Percentiles rank a stretch among this genome's conserved stretches.
These are phyloP conservation scores for Tetraselmis chui DNA, from an alignment of 139 green algal species.

Conservation along the genomic window DNA sequence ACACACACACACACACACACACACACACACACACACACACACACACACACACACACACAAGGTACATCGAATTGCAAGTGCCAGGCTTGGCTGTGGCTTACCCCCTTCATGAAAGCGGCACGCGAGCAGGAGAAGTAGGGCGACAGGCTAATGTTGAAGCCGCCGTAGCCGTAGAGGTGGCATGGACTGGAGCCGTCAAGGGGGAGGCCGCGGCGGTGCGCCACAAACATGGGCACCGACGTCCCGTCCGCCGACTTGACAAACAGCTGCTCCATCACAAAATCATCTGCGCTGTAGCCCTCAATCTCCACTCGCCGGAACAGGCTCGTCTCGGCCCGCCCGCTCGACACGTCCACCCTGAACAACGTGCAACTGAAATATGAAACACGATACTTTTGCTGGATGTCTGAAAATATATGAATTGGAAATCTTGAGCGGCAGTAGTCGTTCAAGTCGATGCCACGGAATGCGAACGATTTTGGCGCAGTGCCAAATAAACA, in stretches of 20 bases:
- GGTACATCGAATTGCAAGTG: too few relatives aligned
- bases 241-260: constrained; percentile 74
- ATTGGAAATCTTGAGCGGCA: too few relatives aligned
- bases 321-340: constrained; percentile 31
- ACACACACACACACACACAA: too few relatives aligned
- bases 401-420: too few relatives aligned
- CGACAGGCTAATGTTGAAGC: constrained; percentile 86
- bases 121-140: constrained; percentile 64
- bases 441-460: too few relatives aligned
- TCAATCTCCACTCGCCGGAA: constrained; percentile 63
- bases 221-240: constrained; percentile 78
- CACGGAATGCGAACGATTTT: too few relatives aligned
- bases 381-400: too few relatives aligned
- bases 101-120: constrained; percentile 40
- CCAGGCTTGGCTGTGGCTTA: too few relatives aligned
- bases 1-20: too few relatives aligned
- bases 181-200: constrained; percentile 58
- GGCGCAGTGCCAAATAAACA: too few relatives aligned
- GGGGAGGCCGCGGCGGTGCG: constrained; percentile 46
- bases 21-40: too few relatives aligned
- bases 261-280: constrained; percentile 79
- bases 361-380: too few relatives aligned
- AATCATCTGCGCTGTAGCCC: constrained; percentile 49
- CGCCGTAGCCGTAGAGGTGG: constrained; percentile 89
- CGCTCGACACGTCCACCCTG: constrained; percentile 7